Evolutionary conservation across 495 filamentous ascomycete species (phyloP).

Genomic region (Neurospora sp.): DNA sequence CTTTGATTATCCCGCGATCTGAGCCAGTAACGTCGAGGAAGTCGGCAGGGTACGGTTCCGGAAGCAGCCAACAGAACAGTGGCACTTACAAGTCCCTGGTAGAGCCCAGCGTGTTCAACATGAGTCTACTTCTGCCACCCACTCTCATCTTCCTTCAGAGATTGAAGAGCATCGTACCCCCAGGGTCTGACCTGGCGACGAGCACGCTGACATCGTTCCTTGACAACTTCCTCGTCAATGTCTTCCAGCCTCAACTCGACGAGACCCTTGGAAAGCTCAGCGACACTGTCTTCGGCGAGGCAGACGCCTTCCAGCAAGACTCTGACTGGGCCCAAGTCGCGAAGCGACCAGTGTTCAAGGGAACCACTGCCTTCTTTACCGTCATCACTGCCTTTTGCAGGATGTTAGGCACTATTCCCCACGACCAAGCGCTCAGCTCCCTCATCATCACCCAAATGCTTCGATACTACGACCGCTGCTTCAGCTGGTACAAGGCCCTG

Average conservation of each 20-base stretch:
- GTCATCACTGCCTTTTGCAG: constrained; percentile 83
- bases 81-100: constrained; percentile 63
- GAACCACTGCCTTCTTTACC: constrained; percentile 78
- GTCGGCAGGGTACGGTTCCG: not conserved
- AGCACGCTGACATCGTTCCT: constrained; percentile 90
- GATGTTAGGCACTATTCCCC: constrained; percentile 90
- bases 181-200: constrained; percentile 70
- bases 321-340: constrained; percentile 69
- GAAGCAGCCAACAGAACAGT: constrained; percentile 31
- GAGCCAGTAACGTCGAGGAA: constrained; percentile 26
- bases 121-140: constrained; percentile 87
- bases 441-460: constrained; percentile 84
- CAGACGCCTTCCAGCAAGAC: constrained; percentile 83
- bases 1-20: constrained; percentile 23
- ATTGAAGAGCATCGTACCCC: constrained; percentile 83
- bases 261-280: constrained; percentile 88
- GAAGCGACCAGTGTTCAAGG: constrained; percentile 81
- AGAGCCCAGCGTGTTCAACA: constrained; percentile 95
- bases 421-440: constrained; percentile 89
- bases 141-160: constrained; percentile 86
- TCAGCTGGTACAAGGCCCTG: constrained; percentile 72
- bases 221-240: constrained; percentile 96
- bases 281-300: constrained; percentile 67
- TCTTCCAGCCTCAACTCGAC: constrained; percentile 93
- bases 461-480: constrained; percentile 85